Conservation (phyloP, 108 stramenopile genomes). For the Fistulifera pelliculosa region DNA sequence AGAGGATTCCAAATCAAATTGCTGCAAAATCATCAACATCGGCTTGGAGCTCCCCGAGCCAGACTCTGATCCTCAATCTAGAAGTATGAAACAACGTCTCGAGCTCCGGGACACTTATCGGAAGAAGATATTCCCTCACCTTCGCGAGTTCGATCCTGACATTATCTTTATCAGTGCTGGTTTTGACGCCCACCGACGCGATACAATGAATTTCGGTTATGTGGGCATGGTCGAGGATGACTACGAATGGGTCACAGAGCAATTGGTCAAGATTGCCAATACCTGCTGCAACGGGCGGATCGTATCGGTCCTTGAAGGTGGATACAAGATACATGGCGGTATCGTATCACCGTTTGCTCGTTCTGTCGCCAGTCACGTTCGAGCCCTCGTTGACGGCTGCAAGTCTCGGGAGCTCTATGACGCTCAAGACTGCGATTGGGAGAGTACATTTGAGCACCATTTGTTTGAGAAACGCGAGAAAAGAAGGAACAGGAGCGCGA, state of each 20-base stretch:
- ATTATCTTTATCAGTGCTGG: conserved; percentile 93
- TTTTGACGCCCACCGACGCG: conserved; percentile 91
- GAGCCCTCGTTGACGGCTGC: conserved; percentile 76
- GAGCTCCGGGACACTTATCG: conserved; percentile 75
- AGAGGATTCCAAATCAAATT: conserved; percentile 32
- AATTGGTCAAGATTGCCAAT: conserved; percentile 81
- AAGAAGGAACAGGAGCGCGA: conserved; percentile 73
- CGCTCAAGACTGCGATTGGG: conserved; percentile 68
- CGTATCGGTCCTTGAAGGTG: conserved; percentile 92
- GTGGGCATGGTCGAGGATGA: conserved; percentile 78
- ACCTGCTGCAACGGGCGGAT: conserved; percentile 86
- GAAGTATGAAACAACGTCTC: conserved; percentile 27
- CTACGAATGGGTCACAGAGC: conserved; percentile 80
- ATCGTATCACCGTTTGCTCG: conserved; percentile 86
- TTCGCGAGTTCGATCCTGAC: conserved; percentile 93
- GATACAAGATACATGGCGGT: conserved; percentile 90
- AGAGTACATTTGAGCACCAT: conserved; percentile 74
- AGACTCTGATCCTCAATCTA: conserved; percentile 20
- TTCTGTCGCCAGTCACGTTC: conserved; percentile 80
- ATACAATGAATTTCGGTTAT: conserved; percentile 70
- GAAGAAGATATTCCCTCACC: conserved; percentile 68
- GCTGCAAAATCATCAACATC: conserved; percentile 78
- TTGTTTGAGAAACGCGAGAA: conserved; percentile 79
- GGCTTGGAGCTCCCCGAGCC: conserved; percentile 54
- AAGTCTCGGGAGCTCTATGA: conserved; percentile 69